Percentiles rank a stretch among this genome's conserved stretches.
These are phyloP conservation scores for Metschnikowia similis DNA, from an alignment of 805 yeast species.

Conservation along the genomic window DNA sequence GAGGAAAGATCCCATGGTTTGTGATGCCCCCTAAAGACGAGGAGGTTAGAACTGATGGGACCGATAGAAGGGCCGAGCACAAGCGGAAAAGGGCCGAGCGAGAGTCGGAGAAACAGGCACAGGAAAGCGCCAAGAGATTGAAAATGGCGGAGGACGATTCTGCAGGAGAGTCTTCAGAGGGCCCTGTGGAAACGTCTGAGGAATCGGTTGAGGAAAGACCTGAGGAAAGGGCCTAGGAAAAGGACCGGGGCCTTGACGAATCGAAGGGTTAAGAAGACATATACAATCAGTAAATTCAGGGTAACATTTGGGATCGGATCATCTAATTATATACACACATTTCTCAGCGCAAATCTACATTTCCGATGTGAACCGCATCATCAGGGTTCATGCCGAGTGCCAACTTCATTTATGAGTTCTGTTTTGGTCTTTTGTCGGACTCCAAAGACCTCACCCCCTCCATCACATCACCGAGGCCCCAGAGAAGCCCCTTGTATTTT, in stretches of 20 bases:
- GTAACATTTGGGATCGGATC: conserved; percentile 3
- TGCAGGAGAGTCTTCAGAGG: conserved; percentile 11
- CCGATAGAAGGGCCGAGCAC: conserved; percentile 49
- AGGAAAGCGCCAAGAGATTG: conserved; percentile 23
- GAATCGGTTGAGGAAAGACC: conserved; percentile 8
- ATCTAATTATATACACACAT: conserved; percentile 3
- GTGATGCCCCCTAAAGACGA: conserved; percentile 84
- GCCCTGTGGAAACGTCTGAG: conserved; percentile 9
- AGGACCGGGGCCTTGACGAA: conserved; percentile 12
- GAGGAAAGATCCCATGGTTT: conserved; percentile 98
- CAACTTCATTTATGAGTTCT: background rate
- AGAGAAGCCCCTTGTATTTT: conserved; percentile 47
- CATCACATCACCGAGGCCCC: conserved; percentile 41
- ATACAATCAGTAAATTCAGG: background rate
- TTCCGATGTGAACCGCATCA: background rate
- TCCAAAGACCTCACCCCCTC: conserved; percentile 7
- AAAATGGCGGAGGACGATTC: conserved; percentile 20
- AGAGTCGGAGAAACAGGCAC: conserved; percentile 30
- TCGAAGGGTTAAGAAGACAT: background rate
- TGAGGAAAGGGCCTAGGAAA: too few relatives aligned
- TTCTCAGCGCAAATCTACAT: background rate
- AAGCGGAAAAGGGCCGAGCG: conserved; percentile 52
- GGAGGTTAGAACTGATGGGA: conserved; percentile 50
- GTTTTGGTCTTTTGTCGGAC: background rate
- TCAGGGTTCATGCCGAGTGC: background rate